Evolutionary conservation across 306 rosid species (phyloP), one percentile per base, ranked within the genome.

Genomic region (Argentina anserina): DNA sequence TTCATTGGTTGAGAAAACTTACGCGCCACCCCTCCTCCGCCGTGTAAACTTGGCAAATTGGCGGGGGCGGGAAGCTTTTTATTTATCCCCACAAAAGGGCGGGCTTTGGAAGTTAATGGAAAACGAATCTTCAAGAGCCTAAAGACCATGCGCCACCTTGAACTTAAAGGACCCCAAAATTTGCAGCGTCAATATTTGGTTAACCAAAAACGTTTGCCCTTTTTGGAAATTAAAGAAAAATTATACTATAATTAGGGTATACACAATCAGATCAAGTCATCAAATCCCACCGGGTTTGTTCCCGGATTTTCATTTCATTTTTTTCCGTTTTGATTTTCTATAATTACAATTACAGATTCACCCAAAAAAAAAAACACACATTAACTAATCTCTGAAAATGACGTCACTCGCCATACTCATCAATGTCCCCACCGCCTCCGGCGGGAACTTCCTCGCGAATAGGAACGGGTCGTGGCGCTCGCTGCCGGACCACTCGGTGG

Each of bases 361-460:
- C 36, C 34, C 31, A 26, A 40, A 47, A 31, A 33, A 15, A 11
- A 5, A n/a, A 29, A n/a, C n/a, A 13, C 1, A 5, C 1, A 13
- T 5, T 52, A 74, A 3, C 72, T 80, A 85, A 53, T 88, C 88
- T 66, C 69, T 40, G 12, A 90, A 81, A 45, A 90, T 78, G 73
- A 83, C 85, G 61, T 75, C 82, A 26, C 20, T 21, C 0, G 89
- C 87, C 23, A 90, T 67, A 17, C 69, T 75, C 90, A 88, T 81
- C 87, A 90, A 75, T 76, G 84, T 78, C 58, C 62, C 50, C 17
- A 86, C 20, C 0, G 93, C 49, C 1, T 85, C 89, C 21, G 84
- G 64, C 0, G 79, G 43, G 60, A 88, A 83, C 69, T 90, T 90
- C 64, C 97, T 85, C 3, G 93, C 91, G n/a, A 90, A 90, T 75